Conservation (phyloP, 495 filamentous ascomycete genomes). For the Trichoderma orchidacearum region DNA sequence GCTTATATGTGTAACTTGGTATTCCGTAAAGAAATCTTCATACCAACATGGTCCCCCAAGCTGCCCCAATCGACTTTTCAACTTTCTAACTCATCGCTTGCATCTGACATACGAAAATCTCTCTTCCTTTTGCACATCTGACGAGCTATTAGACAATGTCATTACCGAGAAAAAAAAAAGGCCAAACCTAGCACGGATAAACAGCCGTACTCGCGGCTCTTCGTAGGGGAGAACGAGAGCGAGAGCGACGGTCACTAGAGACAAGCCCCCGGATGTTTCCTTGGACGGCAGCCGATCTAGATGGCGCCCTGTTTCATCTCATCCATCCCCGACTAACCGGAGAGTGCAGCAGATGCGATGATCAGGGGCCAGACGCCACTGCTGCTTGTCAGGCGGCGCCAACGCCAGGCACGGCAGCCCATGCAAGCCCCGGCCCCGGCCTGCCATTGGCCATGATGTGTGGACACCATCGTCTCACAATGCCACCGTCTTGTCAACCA, state of each 20-base stretch:
- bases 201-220: too few species aligned
- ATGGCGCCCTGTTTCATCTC: background rate
- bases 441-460: background rate
- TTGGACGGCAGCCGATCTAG: background rate
- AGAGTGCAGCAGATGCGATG: background rate
- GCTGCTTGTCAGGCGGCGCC: background rate
- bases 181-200: too few species aligned
- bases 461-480: background rate
- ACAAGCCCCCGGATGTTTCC: background rate
- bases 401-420: background rate
- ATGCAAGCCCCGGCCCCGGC: background rate
- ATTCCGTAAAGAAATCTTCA: too few species aligned
- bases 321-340: background rate
- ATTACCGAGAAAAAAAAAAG: too few species aligned
- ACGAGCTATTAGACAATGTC: too few species aligned
- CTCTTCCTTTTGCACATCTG: too few species aligned
- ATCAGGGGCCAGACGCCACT: background rate
- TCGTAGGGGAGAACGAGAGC: background rate
- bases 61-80: too few species aligned
- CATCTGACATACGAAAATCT: too few species aligned
- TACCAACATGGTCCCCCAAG: too few species aligned
- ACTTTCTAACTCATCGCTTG: too few species aligned
- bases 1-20: too few species aligned
- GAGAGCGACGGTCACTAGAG: background rate
- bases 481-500: background rate